Conservation (phyloP, 2,329 filamentous ascomycete genomes). For the Penicillium sp. region DNA sequence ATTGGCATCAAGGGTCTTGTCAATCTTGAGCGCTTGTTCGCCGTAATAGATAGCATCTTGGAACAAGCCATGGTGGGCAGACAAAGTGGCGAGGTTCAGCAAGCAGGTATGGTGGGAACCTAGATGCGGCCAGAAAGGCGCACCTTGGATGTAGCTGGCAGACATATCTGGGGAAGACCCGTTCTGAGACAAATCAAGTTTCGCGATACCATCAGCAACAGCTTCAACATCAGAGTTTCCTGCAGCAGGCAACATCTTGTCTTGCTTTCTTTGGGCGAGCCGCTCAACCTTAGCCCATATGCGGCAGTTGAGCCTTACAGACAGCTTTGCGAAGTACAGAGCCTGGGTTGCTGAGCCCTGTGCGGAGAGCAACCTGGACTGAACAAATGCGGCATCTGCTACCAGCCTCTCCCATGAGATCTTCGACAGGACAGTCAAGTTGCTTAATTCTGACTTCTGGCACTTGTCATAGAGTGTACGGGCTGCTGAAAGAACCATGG, state of each 20-base stretch:
- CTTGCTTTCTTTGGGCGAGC: conserved; percentile 30
- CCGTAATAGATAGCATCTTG: conserved; percentile 82
- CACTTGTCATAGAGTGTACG: conserved; percentile 28
- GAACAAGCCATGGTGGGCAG: conserved; percentile 74
- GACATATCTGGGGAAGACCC: conserved; percentile 32
- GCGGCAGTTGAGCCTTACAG: conserved; percentile 43
- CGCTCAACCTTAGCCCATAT: conserved; percentile 47
- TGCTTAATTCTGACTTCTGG: conserved; percentile 24
- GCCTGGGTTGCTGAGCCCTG: conserved; percentile 41
- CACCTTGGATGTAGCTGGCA: conserved; percentile 46
- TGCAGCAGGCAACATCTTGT: conserved; percentile 18
- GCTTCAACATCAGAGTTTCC: conserved; percentile 28
- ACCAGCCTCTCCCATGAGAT: conserved; percentile 46
- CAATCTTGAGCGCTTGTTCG: conserved; percentile 72
- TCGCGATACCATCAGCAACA: conserved; percentile 33
- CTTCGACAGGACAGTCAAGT: conserved; percentile 33
- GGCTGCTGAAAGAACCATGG: conserved; percentile 26
- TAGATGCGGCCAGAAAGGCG: conserved; percentile 72
- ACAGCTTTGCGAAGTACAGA: conserved; percentile 42
- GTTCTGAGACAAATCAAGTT: conserved; percentile 32
- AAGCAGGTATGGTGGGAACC: conserved; percentile 63
- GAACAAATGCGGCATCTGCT: conserved; percentile 54
- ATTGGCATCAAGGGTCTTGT: conserved; percentile 56
- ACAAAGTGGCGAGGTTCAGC: conserved; percentile 65
- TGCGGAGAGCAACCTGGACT: conserved; percentile 58